A percentile compares a stretch with the other conserved stretches of the same genome.
These are phyloP conservation scores for Uronychia binucleata DNA, from an alignment of 73 alveolate species.

Conservation along the genomic window DNA sequence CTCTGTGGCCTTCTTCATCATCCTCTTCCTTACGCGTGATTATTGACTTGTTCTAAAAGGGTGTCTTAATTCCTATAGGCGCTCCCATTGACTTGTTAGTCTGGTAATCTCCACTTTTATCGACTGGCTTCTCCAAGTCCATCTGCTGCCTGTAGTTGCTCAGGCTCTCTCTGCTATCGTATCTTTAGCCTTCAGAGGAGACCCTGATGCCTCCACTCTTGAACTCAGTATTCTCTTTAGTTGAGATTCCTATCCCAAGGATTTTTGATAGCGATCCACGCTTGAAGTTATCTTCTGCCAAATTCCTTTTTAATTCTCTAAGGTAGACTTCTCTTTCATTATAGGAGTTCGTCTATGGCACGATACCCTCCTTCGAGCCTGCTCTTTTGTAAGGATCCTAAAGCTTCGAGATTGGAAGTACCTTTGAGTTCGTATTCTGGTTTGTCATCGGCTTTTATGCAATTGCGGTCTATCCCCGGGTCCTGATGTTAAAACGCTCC, in stretches of 20 bases:
- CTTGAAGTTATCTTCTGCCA: not conserved
- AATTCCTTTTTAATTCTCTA: not conserved
- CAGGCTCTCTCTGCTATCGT: not conserved
- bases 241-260: not conserved
- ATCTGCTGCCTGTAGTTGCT: not conserved
- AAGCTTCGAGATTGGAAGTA: not conserved
- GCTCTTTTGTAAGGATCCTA: not conserved
- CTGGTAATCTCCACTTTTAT: not conserved
- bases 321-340: not conserved
- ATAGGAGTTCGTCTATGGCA: not conserved
- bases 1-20: not conserved
- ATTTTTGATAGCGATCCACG: not conserved
- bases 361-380: not conserved
- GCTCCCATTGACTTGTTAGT: not conserved
- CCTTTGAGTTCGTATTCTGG: too few species aligned
- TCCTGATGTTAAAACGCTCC: too few species aligned
- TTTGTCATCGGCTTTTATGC: too few species aligned
- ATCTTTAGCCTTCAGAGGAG: not conserved
- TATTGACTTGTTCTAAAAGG: not conserved
- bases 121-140: not conserved
- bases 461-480: too few species aligned
- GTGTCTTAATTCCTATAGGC: not conserved
- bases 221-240: not conserved
- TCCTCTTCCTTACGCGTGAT: not conserved
- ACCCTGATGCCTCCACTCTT: not conserved